phyloP scores from a whole-genome alignment of 2,329 filamentous ascomycete species.

The Fusarium continuum region DNA sequence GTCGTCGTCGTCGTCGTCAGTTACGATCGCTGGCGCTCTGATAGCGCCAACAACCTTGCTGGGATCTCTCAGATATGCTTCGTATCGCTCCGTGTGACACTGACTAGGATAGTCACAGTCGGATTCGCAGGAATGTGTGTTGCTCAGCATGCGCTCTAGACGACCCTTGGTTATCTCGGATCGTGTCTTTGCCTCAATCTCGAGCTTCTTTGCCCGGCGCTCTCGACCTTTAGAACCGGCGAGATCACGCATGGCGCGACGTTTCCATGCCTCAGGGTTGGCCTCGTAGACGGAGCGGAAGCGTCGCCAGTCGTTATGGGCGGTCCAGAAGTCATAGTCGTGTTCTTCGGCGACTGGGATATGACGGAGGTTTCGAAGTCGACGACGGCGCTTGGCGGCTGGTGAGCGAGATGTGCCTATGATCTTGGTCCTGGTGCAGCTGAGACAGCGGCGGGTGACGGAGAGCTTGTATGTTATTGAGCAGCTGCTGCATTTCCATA shows the following conservation, averaged over 20 bases:
- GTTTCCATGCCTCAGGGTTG: constrained; percentile 8
- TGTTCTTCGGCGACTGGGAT: constrained; percentile 8
- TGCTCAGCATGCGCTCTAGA: background rate
- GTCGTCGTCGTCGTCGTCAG: background rate
- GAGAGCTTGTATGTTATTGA: constrained; percentile 31
- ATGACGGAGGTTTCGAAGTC: background rate
- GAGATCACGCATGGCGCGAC: background rate
- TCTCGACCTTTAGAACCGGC: background rate
- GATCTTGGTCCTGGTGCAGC: background rate
- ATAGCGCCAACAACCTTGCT: background rate
- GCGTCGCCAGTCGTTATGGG: constrained; percentile 45
- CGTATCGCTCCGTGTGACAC: constrained; percentile 24
- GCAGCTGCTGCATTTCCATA: constrained; percentile 50
- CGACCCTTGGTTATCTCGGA: background rate
- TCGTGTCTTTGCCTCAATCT: background rate
- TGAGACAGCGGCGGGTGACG: constrained; percentile 25
- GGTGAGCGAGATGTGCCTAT: background rate
- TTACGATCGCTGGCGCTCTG: background rate
- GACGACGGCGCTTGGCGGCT: background rate
- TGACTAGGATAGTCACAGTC: constrained; percentile 42
- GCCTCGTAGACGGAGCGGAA: background rate
- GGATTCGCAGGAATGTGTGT: constrained; percentile 28
- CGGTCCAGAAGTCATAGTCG: constrained; percentile 48
- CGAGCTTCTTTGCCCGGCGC: background rate
- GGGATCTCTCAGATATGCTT: background rate